phyloP scores from a whole-genome alignment of 1,139 yeast genomes.

The Candida sanyaensis region DNA sequence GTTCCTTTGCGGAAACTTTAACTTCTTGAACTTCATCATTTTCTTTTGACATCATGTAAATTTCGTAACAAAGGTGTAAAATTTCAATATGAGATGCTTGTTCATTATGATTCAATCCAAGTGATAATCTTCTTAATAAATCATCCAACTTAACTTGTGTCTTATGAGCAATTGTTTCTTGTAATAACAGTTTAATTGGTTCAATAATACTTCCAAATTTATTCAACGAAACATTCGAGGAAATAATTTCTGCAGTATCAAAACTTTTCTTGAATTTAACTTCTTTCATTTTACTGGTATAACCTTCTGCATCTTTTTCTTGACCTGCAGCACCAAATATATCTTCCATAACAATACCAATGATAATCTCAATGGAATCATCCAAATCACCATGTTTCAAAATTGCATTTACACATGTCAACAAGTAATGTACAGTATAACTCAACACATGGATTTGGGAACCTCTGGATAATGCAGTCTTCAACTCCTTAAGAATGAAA shows the following conservation, averaged over 20 bases:
- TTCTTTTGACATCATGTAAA: conserved; percentile 54
- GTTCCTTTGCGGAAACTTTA: conserved; percentile 29
- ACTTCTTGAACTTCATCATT: conserved; percentile 14
- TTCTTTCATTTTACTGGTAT: conserved; percentile 84
- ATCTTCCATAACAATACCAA: conserved; percentile 86
- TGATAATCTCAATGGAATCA: conserved; percentile 60
- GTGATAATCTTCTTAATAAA: conserved; percentile 69
- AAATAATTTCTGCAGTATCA: conserved; percentile 81
- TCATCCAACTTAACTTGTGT: conserved; percentile 80
- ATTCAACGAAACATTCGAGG: conserved; percentile 63
- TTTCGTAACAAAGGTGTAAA: conserved; percentile 71
- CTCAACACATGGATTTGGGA: conserved; percentile 94
- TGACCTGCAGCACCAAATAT: conserved; percentile 90
- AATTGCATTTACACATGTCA: conserved; percentile 50
- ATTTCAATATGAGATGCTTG: conserved; percentile 61
- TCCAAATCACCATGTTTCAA: conserved; percentile 76
- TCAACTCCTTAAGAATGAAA: conserved; percentile 77
- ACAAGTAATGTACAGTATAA: conserved; percentile 75
- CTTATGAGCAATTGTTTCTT: conserved; percentile 66
- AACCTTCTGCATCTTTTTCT: conserved; percentile 95
- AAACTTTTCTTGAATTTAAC: conserved; percentile 86
- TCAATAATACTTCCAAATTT: conserved; percentile 61
- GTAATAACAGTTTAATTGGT: conserved; percentile 69
- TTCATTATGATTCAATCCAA: conserved; percentile 75
- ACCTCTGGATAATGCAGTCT: conserved; percentile 79